These are phyloP conservation scores for Volvox reticuliferus DNA, from an alignment of 139 green algal genomes.

Conservation along the genomic window DNA sequence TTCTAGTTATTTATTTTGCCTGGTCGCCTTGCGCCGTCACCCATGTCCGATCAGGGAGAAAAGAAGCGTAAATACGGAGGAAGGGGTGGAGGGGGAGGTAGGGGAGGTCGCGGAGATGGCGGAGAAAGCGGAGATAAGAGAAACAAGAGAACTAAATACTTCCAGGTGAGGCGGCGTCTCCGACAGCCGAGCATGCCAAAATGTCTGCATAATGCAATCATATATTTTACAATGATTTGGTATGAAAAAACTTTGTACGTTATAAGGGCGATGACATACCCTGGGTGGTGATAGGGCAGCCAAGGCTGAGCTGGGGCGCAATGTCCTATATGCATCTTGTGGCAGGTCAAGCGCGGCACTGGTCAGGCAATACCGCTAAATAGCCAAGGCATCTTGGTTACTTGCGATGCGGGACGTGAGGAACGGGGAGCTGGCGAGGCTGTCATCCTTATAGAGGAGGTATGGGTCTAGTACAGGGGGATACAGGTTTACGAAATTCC, in stretches of 20 bases:
- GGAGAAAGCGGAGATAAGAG: slow-evolving; percentile 20
- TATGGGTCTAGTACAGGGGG: background rate
- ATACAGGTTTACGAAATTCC: too few species aligned
- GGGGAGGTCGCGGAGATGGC: background rate
- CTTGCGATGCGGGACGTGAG: slow-evolving; percentile 56
- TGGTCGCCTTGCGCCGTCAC: background rate
- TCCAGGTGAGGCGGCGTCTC: background rate
- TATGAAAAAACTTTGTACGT: too few species aligned
- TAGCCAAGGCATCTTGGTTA: slow-evolving; percentile 52
- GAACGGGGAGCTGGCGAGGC: slow-evolving; percentile 51
- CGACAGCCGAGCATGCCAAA: background rate
- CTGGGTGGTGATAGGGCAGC: too few species aligned
- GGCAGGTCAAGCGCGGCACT: background rate
- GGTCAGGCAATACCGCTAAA: slow-evolving; percentile 51
- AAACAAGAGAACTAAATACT: slow-evolving; percentile 46
- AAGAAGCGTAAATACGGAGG: slow-evolving; percentile 35
- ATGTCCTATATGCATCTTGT: too few species aligned
- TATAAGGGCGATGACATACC: too few species aligned
- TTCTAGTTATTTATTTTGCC: background rate
- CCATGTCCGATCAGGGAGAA: background rate
- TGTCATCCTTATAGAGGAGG: slow-evolving; percentile 37
- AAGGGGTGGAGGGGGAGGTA: background rate
- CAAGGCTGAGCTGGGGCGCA: too few species aligned
- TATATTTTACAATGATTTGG: too few species aligned
- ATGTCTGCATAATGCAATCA: too few species aligned